Evolutionary conservation across 176 grass and related monocot species (phyloP).

Genomic region (Pontederia crassipes): DNA sequence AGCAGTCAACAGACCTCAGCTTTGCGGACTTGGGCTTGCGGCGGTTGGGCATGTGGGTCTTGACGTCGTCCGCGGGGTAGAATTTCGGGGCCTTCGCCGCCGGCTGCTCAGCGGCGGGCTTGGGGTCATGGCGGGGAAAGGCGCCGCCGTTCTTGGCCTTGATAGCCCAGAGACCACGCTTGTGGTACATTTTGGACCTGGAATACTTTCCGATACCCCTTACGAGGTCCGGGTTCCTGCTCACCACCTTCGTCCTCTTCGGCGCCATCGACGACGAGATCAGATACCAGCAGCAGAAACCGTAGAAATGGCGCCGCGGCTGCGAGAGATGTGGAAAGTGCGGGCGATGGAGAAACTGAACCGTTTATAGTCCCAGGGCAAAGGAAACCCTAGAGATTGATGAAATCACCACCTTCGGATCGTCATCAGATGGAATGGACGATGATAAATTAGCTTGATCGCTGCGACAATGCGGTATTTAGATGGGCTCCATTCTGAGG

Average conservation of each 20-base stretch:
- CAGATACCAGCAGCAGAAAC: background rate
- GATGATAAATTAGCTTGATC: too few species aligned
- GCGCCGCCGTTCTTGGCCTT: constrained; percentile 67
- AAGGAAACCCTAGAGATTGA: too few species aligned
- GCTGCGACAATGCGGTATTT: too few species aligned
- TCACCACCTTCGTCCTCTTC: constrained; percentile 30
- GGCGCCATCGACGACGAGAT: constrained; percentile 15
- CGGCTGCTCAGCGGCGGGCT: background rate
- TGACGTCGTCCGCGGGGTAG: constrained; percentile 76
- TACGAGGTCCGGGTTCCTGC: constrained; percentile 40
- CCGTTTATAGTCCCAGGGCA: too few species aligned
- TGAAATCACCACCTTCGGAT: too few species aligned
- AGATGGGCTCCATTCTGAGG: too few species aligned
- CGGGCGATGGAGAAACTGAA: too few species aligned
- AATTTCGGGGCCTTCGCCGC: constrained; percentile 48
- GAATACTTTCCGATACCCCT: constrained; percentile 56
- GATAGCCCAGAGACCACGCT: constrained; percentile 82
- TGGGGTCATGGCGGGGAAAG: constrained; percentile 49
- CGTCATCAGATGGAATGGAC: too few species aligned
- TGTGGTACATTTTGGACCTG: constrained; percentile 57
- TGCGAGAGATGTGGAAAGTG: too few species aligned
- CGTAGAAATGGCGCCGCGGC: constrained; percentile 15
- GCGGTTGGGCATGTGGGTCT: constrained; percentile 41
- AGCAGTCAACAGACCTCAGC: constrained; percentile 43
- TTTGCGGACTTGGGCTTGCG: constrained; percentile 64